Evolutionary conservation across 495 filamentous ascomycete species (phyloP), one percentile per base, ranked within the genome.

Genomic region (Elasticomyces elasticus): DNA sequence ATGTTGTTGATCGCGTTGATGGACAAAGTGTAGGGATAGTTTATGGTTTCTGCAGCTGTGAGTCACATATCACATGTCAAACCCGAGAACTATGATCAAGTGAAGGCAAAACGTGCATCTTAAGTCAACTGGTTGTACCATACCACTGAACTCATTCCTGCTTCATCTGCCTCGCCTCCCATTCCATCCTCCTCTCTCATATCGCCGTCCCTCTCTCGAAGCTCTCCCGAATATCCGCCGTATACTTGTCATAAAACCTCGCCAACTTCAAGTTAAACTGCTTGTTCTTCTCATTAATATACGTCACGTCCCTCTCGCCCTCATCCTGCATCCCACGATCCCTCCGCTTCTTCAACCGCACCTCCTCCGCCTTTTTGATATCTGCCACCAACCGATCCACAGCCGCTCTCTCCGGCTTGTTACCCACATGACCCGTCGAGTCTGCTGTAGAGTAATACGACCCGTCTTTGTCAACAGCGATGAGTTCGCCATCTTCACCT

Each of bases 271-370:
- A 84, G 78, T 98, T 98, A 74, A 98, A 97, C 74, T 95, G 87
- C 52, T 94, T 94, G 75, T 94, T 94, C 84, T 97, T 96, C 70
- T 95, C 89, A 69, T 98, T 98, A 77, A 98, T 98, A 71, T 94
- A 97, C 10, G 94, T 97, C 55, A 97, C 87, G 67, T 98, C 92
- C 24, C 78, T 80, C 30, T 77, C 81, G 15, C 24, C 55, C 22
- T 87, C 85, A 58, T 86, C 79, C 13, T 78, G 81, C 68, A 77
- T 80, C 22, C 71, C 69, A 52, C 88, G 77, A 54, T 89, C 86
- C 65, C 78, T 82, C 59, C 87, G 79, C 74, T 92, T 90, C 77
- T 86, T 86, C 69, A 95, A 68, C 31, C 88, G 73, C 26, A 78
- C 73, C 60, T 94, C 89, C 72, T 97, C 92, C 4, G 87, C 89